Percentiles rank a stretch among this genome's conserved stretches.
These are phyloP conservation scores for Haematococcus lacustris DNA, from an alignment of 139 green algal genomes.

Conservation along the genomic window DNA sequence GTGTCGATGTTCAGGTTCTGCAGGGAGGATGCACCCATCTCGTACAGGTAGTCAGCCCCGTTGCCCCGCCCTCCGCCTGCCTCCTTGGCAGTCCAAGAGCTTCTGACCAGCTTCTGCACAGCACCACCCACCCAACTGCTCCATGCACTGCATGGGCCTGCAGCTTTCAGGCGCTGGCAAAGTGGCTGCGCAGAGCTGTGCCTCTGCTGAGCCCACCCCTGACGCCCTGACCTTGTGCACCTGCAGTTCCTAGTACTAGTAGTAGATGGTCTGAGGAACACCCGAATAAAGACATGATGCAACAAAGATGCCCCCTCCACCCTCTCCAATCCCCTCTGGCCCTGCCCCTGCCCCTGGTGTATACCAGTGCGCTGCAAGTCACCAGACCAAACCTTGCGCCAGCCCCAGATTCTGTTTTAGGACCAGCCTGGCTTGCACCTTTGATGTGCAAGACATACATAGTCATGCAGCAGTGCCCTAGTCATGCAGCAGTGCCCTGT, in stretches of 20 bases:
- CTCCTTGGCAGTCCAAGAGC: slow-evolving; percentile 37
- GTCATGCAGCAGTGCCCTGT: too few species aligned
- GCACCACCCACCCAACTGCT: not conserved
- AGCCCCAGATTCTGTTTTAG: too few species aligned
- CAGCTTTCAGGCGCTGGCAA: not conserved
- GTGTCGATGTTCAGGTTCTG: slow-evolving; percentile 57
- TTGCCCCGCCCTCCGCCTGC: slow-evolving; percentile 8
- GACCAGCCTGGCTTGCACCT: too few species aligned
- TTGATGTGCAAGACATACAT: too few species aligned
- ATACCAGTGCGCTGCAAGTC: too few species aligned
- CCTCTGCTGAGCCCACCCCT: not conserved
- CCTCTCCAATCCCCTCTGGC: too few species aligned
- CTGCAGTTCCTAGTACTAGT: not conserved
- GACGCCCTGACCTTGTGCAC: not conserved
- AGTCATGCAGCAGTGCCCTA: too few species aligned
- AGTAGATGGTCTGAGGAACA: too few species aligned
- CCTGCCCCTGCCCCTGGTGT: too few species aligned
- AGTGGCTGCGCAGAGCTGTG: not conserved
- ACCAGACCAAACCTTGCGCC: too few species aligned
- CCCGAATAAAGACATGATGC: slow-evolving; percentile 2
- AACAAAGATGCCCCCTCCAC: too few species aligned
- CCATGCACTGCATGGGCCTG: not conserved
- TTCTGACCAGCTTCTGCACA: slow-evolving; percentile 7
- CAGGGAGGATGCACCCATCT: slow-evolving; percentile 40
- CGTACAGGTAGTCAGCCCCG: slow-evolving; percentile 30